Base-by-base conservation (phyloP, 2,329 filamentous ascomycete species). In the Bretziella fagacearum region DNA sequence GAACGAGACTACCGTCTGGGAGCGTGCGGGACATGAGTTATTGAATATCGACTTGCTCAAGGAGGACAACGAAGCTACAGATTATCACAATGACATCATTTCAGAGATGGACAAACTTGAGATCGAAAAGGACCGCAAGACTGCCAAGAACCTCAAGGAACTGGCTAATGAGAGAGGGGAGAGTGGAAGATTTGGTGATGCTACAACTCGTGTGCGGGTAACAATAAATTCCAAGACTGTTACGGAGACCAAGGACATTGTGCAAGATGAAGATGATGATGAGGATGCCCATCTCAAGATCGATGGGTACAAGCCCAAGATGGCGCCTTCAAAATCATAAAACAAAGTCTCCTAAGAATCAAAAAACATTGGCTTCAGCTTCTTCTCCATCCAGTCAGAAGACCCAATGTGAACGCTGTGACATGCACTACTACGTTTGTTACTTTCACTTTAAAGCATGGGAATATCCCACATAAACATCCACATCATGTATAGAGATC, bases 1-100 rank as follows among this genome's bases (percentile, higher is more conserved):
- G 32, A 80, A 74, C 53, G 82, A 91, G 58, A 79, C 81, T 52
- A 84, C 86, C 0, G 84, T 83, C 0, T 94, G 87, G 85, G 77
- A 91, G 61, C 71, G 87, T 45, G 73, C 72, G 4, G 76, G 73
- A 3, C 70, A 70, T 25, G 64, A 65, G 1, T 67, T 70, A 17
- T 68, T 73, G 33, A 59, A 67, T 36, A 73, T 85, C 52, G 70
- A 80, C 29, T 57, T 85, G 29, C 60, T 81, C 1, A 77, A 84
- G 46, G 84, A 93, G 59, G 73, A 73, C 41, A 70, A 68, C 56
- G 62, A 66, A 8, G 29, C 46, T 39, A 65, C 71, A 53, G 66
- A 71, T 44, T 67, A 68, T 3, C 56, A 57, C 6, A 60, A 64
- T 22, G 41, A 56, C 50, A 50, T 60, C 54, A 60, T 63, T 4